A percentile compares a stretch with the other conserved stretches of the same genome.
These are phyloP conservation scores for Misopates orontium DNA, from an alignment of 257 asterid species.

Conservation along the genomic window DNA sequence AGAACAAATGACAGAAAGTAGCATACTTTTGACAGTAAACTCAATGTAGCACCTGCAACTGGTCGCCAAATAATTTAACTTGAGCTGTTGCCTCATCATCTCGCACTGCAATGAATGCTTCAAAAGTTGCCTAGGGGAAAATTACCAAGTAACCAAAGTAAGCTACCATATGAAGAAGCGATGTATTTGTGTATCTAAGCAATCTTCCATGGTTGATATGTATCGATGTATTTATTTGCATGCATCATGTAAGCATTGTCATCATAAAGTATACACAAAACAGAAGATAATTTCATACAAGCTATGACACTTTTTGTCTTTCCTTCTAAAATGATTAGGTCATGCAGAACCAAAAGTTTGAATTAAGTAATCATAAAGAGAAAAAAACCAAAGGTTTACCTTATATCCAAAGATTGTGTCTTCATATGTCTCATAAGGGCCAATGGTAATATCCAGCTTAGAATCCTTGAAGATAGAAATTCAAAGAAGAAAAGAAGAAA, in stretches of 20 bases:
- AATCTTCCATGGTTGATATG: slow-evolving; percentile 2
- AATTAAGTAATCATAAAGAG: slow-evolving; percentile 6
- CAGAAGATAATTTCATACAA: not conserved
- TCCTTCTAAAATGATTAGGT: not conserved
- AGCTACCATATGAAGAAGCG: not conserved
- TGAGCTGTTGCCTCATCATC: slow-evolving; percentile 93
- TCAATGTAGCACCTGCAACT: slow-evolving; percentile 66
- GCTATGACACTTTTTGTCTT: not conserved
- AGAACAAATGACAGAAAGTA: slow-evolving; percentile 13
- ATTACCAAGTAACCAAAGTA: slow-evolving; percentile 24
- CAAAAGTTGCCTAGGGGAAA: slow-evolving; percentile 80
- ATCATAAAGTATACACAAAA: not conserved
- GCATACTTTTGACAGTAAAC: slow-evolving; percentile 11
- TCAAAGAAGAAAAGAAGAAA: slow-evolving; percentile 16
- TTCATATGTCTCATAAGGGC: slow-evolving; percentile 98
- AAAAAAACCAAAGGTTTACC: slow-evolving; percentile 45
- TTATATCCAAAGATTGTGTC: slow-evolving; percentile 88
- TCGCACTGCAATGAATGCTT: slow-evolving; percentile 85
- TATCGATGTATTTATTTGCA: not conserved
- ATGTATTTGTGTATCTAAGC: not conserved
- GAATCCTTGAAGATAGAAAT: slow-evolving; percentile 60
- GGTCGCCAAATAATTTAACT: slow-evolving; percentile 80
- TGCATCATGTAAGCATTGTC: not conserved
- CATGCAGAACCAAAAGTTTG: slow-evolving; percentile 12
- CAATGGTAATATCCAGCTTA: slow-evolving; percentile 88